Conservation (phyloP, 2,329 filamentous ascomycete species). For the Trichophyton verrucosum region DNA sequence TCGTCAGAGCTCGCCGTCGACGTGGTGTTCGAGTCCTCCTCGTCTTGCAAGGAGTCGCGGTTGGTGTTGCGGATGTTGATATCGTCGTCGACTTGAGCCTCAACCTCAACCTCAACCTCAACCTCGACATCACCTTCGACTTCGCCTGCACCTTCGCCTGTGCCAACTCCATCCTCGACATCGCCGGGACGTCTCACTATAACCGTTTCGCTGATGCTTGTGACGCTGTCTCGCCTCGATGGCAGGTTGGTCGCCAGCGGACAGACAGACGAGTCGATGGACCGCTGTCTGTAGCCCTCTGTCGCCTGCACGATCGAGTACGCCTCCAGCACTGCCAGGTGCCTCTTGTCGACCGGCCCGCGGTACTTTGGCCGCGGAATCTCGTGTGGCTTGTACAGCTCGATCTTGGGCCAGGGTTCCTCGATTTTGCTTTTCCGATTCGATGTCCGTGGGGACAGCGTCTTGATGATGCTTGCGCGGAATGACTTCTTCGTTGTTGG, state of each 20-base stretch:
- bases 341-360: constrained; percentile 36
- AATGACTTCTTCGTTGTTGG: not conserved
- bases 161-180: not conserved
- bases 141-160: not conserved
- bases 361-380: constrained; percentile 38
- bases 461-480: constrained; percentile 2
- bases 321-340: constrained; percentile 32
- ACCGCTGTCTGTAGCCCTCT: constrained; percentile 24
- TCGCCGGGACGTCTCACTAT: not conserved
- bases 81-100: no score
- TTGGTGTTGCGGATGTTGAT: no score
- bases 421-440: constrained; percentile 12
- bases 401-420: constrained; percentile 30
- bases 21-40: not conserved
- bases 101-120: not conserved
- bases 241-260: constrained; percentile 18
- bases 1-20: not conserved
- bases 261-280: constrained; percentile 27
- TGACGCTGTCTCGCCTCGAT: constrained; percentile 7
- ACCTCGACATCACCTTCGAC: not conserved
- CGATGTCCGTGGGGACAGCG: not conserved
- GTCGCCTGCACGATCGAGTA: constrained; percentile 30
- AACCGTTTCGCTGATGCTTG: not conserved
- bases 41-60: not conserved
- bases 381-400: constrained; percentile 38